Conservation (phyloP, 805 yeast genomes). For the baker's yeast (Saccharomyces cerevisiae) region DNA sequence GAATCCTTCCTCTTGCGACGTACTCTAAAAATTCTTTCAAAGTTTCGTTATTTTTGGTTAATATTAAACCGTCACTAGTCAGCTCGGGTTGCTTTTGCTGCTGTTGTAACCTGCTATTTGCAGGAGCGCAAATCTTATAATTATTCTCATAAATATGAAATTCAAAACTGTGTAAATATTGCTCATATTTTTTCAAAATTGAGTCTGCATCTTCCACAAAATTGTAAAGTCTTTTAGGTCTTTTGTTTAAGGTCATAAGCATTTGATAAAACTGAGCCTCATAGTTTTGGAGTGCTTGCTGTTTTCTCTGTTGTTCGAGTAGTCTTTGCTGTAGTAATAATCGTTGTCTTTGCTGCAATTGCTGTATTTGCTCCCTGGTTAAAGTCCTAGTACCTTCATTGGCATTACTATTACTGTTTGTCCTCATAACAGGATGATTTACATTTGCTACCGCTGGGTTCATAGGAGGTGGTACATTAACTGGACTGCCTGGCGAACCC, state of each 20-base stretch:
- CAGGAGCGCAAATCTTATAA: conserved; percentile 79
- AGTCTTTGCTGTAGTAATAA: conserved; percentile 29
- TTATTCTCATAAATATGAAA: conserved; percentile 89
- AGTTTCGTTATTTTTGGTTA: conserved; percentile 62
- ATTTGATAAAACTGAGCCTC: conserved; percentile 36
- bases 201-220: conserved; percentile 68
- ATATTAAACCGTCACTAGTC: conserved; percentile 63
- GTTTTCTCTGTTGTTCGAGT: conserved; percentile 28
- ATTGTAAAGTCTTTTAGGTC: conserved; percentile 41
- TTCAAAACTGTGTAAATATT: conserved; percentile 71
- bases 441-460: conserved; percentile 7
- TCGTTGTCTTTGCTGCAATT: conserved; percentile 25
- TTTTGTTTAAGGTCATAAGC: conserved; percentile 28
- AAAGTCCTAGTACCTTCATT: conserved; percentile 12
- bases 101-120: conserved; percentile 28
- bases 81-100: conserved; percentile 31
- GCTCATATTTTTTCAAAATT: conserved; percentile 66
- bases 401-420: conserved; percentile 19
- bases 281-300: conserved; percentile 35
- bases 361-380: conserved; percentile 14
- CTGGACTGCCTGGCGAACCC: conserved; percentile 10
- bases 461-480: conserved; percentile 3
- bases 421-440: conserved; percentile 6
- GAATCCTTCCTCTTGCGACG: conserved; percentile 74
- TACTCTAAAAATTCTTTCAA: conserved; percentile 72